Conservation (phyloP, 2,329 filamentous ascomycete genomes). For the Neoarthrinium moseri region DNA sequence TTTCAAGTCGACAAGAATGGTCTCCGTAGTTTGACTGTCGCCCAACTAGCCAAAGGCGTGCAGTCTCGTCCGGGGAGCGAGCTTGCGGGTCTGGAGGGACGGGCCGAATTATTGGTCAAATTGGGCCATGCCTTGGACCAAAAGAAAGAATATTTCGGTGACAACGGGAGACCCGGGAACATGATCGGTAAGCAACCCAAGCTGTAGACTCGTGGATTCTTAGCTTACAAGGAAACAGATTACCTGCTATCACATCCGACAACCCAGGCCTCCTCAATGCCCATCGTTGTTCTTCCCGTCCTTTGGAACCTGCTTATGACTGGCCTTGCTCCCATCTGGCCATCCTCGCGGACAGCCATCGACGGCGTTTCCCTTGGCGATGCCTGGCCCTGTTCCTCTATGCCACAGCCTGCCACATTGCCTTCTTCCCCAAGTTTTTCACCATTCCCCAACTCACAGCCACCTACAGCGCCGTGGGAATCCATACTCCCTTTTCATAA, state of each 20-base stretch:
- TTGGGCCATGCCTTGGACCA: slow-evolving; percentile 72
- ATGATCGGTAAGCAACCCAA: slow-evolving; percentile 70
- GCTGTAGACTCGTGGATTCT: neutral
- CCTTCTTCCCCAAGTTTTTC: slow-evolving; percentile 13
- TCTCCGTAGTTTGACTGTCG: slow-evolving; percentile 70
- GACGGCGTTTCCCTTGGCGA: slow-evolving; percentile 87
- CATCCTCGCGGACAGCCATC: slow-evolving; percentile 78
- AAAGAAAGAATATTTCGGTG: slow-evolving; percentile 81
- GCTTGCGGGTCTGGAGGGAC: slow-evolving; percentile 81
- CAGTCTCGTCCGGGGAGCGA: slow-evolving; percentile 81
- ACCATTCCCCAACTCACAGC: slow-evolving; percentile 11
- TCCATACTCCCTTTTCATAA: slow-evolving; percentile 57
- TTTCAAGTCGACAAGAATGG: slow-evolving; percentile 87
- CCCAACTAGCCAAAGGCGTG: slow-evolving; percentile 75
- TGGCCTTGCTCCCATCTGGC: slow-evolving; percentile 86
- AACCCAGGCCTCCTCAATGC: slow-evolving; percentile 83
- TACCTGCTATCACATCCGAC: slow-evolving; percentile 90
- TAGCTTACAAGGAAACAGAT: slow-evolving; percentile 54
- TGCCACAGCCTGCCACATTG: slow-evolving; percentile 11
- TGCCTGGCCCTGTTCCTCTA: slow-evolving; percentile 79
- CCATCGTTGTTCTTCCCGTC: slow-evolving; percentile 52
- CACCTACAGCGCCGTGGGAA: slow-evolving; percentile 12
- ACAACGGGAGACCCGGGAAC: slow-evolving; percentile 82
- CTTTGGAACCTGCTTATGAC: slow-evolving; percentile 91
- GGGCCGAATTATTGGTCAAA: slow-evolving; percentile 74